Conservation (phyloP, 2,329 filamentous ascomycete species). For the Talaromyces sp. region DNA sequence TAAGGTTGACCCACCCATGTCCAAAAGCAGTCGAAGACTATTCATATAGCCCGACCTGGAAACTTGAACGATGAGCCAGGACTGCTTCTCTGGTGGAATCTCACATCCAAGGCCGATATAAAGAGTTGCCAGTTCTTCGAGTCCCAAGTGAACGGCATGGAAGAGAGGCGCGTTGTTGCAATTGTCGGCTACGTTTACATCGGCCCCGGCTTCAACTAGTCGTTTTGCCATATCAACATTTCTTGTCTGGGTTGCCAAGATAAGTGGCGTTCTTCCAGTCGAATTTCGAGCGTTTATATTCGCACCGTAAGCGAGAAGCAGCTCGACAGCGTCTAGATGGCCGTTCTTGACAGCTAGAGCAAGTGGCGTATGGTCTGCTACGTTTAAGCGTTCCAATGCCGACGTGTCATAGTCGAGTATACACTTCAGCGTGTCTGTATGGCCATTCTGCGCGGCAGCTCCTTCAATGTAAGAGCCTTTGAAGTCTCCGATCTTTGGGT, state of each 20-base stretch:
- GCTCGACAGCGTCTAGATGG: background rate
- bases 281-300: background rate
- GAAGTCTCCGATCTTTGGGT: background rate
- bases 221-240: background rate
- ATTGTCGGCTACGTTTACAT: background rate
- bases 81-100: background rate
- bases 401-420: background rate
- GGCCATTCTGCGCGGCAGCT: background rate
- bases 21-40: background rate
- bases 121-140: background rate
- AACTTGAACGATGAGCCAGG: background rate
- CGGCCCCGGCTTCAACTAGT: background rate
- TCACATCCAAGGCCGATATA: background rate
- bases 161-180: background rate
- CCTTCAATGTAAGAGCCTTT: background rate
- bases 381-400: background rate
- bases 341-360: background rate
- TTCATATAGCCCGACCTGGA: background rate
- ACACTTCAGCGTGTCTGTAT: background rate
- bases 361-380: constrained; percentile 3
- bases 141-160: background rate
- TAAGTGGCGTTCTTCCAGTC: background rate
- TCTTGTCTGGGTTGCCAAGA: background rate
- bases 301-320: background rate
- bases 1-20: background rate